Base-by-base conservation (phyloP, 306 rosid species). In the Dryas octopetala region DNA sequence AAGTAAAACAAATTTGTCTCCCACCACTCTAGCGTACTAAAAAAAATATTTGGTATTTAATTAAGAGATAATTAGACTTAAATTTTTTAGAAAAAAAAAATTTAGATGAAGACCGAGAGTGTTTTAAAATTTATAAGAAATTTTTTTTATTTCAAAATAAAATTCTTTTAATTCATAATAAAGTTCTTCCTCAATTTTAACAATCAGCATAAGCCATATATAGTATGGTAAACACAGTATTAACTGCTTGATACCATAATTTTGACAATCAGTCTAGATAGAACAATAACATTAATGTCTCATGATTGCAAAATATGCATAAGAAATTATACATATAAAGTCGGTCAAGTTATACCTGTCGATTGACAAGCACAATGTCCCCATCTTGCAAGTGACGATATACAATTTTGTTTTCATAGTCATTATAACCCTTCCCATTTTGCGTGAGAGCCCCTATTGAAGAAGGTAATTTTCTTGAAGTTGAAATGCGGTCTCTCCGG, bases 321-420 rank as follows among this genome's bases (percentile, higher is more conserved):
- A 26, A 66, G n/a, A 59, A 40, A 70, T 41, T 55, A 55, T 74
- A 79, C 46, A 76, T 43, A 73, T 15, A 9, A 23, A 46, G 69
- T 78, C 74, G 62, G 84, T 40, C 49, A 76, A 74, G 68, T 28
- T 59, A 66, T 85, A 94, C 98, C 96, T 94, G 98, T 84, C 98
- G 80, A 79, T 94, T 94, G 66, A 94, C 98, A 74, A 91, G 97
- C 69, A 94, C 98, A 74, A 94, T 69, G 54, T 94, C 98, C 66
- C 98, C 98, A 87, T 94, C 98, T 77, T 77, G 80, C 89, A 94
- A 81, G 88, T 94, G 98, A 46, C 98, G 97, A 81, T 80, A 83
- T 48, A 94, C 98, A 73, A 87, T 62, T 85, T 94, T 94, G 58
- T 96, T 91, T 90, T 91, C 98, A 76, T 85, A 79, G 57, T 87